phyloP scores from a whole-genome alignment of 352 stramenopile genomes.

The Phytophthora vignae region DNA sequence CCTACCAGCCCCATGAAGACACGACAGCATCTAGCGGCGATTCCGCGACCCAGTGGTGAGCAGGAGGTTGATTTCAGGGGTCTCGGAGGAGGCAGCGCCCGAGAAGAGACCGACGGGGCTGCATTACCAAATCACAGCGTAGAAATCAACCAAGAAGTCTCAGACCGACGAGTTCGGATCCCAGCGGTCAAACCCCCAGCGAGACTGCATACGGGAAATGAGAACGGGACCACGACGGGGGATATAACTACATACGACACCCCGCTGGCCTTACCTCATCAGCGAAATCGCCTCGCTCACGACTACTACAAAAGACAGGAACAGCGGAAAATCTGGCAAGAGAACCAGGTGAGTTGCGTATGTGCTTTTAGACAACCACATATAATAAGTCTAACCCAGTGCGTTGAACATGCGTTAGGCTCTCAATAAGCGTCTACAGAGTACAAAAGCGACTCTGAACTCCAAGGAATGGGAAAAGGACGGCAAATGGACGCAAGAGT shows the following conservation, averaged over 20 bases:
- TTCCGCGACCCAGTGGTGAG: slow-evolving; percentile 15
- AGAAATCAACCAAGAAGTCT: slow-evolving; percentile 28
- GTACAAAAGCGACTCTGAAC: slow-evolving; percentile 69
- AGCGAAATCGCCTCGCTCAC: slow-evolving; percentile 23
- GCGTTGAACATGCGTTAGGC: slow-evolving; percentile 23
- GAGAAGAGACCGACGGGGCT: slow-evolving; percentile 26
- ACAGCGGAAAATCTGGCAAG: slow-evolving; percentile 74
- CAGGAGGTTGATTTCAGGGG: slow-evolving; percentile 11
- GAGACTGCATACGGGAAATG: slow-evolving; percentile 7
- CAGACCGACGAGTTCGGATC: slow-evolving; percentile 13
- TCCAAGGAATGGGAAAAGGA: slow-evolving; percentile 80
- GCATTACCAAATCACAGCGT: slow-evolving; percentile 3
- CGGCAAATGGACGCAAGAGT: slow-evolving; percentile 77
- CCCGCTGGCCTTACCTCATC: slow-evolving; percentile 19
- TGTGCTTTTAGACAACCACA: not conserved
- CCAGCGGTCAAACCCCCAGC: slow-evolving; percentile 23
- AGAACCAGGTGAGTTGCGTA: slow-evolving; percentile 60
- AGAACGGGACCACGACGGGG: not conserved
- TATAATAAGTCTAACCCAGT: slow-evolving; percentile 6
- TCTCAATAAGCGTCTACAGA: slow-evolving; percentile 68
- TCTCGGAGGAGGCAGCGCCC: slow-evolving; percentile 12
- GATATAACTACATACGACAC: slow-evolving; percentile 33
- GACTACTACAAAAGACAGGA: slow-evolving; percentile 78
- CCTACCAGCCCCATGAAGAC: slow-evolving; percentile 59
- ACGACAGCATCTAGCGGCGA: slow-evolving; percentile 21